A percentile compares a stretch with the other conserved stretches of the same genome.
These are phyloP conservation scores for Arachis hypogaea DNA, from an alignment of 306 rosid species.

Conservation along the genomic window DNA sequence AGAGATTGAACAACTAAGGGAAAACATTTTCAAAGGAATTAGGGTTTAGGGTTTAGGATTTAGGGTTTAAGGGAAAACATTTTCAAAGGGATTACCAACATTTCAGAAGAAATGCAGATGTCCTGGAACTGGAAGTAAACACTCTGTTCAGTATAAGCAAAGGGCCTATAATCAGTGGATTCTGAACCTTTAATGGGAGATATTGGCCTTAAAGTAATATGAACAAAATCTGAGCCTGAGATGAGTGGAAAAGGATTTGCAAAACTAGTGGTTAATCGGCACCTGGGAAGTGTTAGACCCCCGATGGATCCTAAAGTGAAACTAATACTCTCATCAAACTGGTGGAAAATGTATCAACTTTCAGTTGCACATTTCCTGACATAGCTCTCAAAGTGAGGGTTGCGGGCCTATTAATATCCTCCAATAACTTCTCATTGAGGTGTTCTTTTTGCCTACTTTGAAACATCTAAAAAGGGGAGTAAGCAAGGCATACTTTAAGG, in stretches of 20 bases:
- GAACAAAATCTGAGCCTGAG: constrained; percentile 4
- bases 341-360: neutral
- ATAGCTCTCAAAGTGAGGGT: neutral
- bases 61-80: neutral
- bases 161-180: neutral
- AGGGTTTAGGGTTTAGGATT: too few species aligned
- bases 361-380: neutral
- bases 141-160: constrained; percentile 2
- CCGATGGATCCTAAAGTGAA: neutral
- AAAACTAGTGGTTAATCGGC: constrained; percentile 4
- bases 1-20: constrained; percentile 3
- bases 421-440: neutral
- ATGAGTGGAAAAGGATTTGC: constrained; percentile 7
- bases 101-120: neutral
- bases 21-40: constrained; percentile 10
- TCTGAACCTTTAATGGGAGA: constrained; percentile 2
- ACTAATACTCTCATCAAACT: constrained; percentile 3
- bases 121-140: neutral
- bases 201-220: neutral
- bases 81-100: constrained; percentile 18
- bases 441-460: neutral
- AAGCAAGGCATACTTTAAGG: neutral
- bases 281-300: neutral
- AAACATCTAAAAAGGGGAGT: constrained; percentile 10
- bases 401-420: neutral